Evolutionary conservation across 2,329 filamentous ascomycete genomes (phyloP).

Genomic region (Ceratocystis lukuohia): DNA sequence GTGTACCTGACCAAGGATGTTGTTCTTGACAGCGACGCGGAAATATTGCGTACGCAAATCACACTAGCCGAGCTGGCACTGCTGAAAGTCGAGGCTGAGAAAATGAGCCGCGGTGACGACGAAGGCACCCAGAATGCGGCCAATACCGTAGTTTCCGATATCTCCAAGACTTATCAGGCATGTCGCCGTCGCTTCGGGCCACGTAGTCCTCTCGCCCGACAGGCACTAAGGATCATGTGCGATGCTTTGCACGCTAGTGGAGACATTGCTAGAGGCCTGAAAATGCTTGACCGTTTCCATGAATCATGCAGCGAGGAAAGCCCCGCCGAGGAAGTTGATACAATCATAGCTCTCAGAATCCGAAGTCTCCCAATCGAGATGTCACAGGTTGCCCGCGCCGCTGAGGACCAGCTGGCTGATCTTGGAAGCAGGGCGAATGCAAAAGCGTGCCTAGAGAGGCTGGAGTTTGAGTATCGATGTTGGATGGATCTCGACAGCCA

Average conservation of each 20-base stretch:
- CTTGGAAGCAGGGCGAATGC: not conserved
- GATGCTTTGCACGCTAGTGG: not conserved
- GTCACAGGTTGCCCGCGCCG: not conserved
- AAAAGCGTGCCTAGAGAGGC: not conserved
- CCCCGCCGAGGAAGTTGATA: not conserved
- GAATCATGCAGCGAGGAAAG: not conserved
- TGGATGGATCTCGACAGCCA: not conserved
- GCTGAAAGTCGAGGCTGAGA: not conserved
- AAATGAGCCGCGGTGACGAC: not conserved
- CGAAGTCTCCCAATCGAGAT: not conserved
- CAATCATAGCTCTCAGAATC: not conserved
- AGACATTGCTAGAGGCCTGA: not conserved
- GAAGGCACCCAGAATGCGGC: not conserved
- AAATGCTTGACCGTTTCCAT: not conserved
- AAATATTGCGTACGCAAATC: constrained; percentile 1
- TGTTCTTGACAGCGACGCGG: not conserved
- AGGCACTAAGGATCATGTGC: not conserved
- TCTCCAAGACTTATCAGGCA: not conserved
- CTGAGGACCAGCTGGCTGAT: constrained; percentile 4
- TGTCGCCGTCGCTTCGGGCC: constrained; percentile 5
- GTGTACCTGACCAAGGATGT: not conserved
- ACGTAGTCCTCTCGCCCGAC: not conserved
- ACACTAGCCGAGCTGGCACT: not conserved
- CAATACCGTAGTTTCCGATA: not conserved
- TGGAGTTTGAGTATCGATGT: not conserved